Evolutionary conservation across 352 stramenopile genomes (phyloP), one percentile per base, ranked within the genome.

Genomic region (Phytopythium aichiense): DNA sequence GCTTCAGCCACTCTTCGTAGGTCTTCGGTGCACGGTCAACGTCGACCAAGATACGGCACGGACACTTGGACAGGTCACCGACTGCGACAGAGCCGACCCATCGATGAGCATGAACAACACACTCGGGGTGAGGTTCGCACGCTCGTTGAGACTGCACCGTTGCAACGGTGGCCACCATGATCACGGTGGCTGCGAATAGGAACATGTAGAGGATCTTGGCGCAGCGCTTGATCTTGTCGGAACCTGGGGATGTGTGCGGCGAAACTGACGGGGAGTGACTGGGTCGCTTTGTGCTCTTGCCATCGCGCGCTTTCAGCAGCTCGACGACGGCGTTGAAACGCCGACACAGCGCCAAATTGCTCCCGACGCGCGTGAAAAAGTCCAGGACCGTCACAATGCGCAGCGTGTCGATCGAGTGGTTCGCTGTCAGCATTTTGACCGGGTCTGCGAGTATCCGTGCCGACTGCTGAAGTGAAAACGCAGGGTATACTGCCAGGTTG

Each of bases 1-100:
- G 68, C 1, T 64, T 22, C 7, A 54, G 28, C 72, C 70, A 81
- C 7, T 64, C 54, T 9, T 56, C 66, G 35, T 69, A 72, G 0
- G 57, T 68, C 37, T 65, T 55, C 1, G 69, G 58, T 0, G 56
- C 48, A 6, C 56, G 6, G 45, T 72, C 63, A 8, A 56, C 38
- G 35, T 79, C 67, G 20, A 77, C 62, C 4, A 79, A 53, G n/a
- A 68, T 60, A 1, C 64, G 61, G 13, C 74, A 79, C 8, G 74
- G 69, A 60, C 74, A 83, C 30, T 68, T 67, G 38, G 18, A 50
- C 13, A 64, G 52, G 7, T 53, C 54, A 15, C 56, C 28, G 12
- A 33, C 37, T 28, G 35, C 23, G 7, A 33, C 25, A 6, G 35
- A 61, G 11, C 55, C 31, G 23, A 8, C n/a, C 65, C 65, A 71